These are phyloP conservation scores for Cairneyella variabilis DNA, from an alignment of 495 filamentous ascomycete genomes.

Conservation along the genomic window DNA sequence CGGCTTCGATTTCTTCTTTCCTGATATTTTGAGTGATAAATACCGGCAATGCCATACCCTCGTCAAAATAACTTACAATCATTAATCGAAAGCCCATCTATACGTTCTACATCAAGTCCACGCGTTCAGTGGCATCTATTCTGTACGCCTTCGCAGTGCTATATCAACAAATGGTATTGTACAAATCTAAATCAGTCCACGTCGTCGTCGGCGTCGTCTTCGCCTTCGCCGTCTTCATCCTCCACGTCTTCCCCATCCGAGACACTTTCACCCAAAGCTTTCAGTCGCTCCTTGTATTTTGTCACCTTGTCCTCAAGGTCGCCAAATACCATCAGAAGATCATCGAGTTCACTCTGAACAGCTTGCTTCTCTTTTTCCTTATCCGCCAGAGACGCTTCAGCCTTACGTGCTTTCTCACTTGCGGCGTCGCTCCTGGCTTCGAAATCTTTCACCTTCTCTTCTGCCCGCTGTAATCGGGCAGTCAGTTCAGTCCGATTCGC, in stretches of 20 bases:
- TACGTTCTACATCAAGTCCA: too few species aligned
- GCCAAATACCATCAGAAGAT: slow-evolving; percentile 82
- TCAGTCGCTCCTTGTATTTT: slow-evolving; percentile 74
- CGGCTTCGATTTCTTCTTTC: too few species aligned
- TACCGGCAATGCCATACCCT: too few species aligned
- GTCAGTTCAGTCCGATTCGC: slow-evolving; percentile 46
- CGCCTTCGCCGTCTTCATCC: slow-evolving; percentile 59
- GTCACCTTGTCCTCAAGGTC: slow-evolving; percentile 82
- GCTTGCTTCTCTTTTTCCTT: slow-evolving; percentile 64
- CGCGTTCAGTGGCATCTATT: too few species aligned
- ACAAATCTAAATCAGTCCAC: slow-evolving; percentile 18
- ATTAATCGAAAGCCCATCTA: too few species aligned
- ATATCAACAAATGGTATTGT: slow-evolving; percentile 8
- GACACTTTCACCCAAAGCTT: slow-evolving; percentile 65
- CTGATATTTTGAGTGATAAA: too few species aligned
- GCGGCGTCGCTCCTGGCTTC: slow-evolving; percentile 30
- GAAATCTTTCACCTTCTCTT: slow-evolving; percentile 23
- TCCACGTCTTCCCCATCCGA: slow-evolving; percentile 78
- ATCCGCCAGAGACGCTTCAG: slow-evolving; percentile 35
- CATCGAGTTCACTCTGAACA: slow-evolving; percentile 71
- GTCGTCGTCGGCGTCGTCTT: slow-evolving; percentile 44
- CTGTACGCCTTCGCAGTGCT: slow-evolving; percentile 4
- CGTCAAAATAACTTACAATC: too few species aligned
- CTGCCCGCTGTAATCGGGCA: slow-evolving; percentile 29
- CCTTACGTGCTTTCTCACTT: slow-evolving; percentile 17